Evolutionary conservation across 2,329 filamentous ascomycete species (phyloP).

Genomic region (Trichoderma guizhouense): DNA sequence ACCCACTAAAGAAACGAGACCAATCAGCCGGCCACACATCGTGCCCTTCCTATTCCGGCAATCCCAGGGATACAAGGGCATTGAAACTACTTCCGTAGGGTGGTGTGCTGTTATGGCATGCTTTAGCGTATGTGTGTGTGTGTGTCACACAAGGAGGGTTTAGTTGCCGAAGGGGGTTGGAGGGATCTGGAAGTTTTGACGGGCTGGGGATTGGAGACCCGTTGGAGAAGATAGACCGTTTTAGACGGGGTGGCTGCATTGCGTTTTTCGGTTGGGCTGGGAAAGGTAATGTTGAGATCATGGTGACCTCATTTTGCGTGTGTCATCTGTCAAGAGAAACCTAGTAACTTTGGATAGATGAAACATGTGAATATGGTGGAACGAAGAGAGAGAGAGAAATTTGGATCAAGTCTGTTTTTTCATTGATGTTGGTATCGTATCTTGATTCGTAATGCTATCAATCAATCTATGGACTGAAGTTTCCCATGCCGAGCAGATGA

Average conservation of each 20-base stretch:
- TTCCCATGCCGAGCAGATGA: neutral
- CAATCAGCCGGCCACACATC: conserved; percentile 13
- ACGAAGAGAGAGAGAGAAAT: too few relatives aligned
- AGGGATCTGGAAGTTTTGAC: neutral
- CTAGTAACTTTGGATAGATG: neutral
- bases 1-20: neutral
- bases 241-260: neutral
- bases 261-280: neutral
- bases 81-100: neutral
- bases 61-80: neutral
- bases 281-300: neutral
- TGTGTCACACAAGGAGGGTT: neutral
- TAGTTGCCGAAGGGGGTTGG: neutral
- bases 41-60: conserved; percentile 17
- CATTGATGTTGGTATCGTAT: conserved; percentile 10
- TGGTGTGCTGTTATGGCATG: conserved; percentile 1
- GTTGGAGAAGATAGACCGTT: neutral
- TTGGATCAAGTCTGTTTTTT: neutral
- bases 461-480: conserved; percentile 17
- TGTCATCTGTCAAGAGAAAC: neutral
- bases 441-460: conserved; percentile 12
- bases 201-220: neutral
- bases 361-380: neutral
- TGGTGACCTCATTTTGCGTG: neutral
- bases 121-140: conserved; percentile 5